These are phyloP conservation scores for Dysphania ambrosioides DNA, from an alignment of 148 eudicot species.

Conservation along the genomic window DNA sequence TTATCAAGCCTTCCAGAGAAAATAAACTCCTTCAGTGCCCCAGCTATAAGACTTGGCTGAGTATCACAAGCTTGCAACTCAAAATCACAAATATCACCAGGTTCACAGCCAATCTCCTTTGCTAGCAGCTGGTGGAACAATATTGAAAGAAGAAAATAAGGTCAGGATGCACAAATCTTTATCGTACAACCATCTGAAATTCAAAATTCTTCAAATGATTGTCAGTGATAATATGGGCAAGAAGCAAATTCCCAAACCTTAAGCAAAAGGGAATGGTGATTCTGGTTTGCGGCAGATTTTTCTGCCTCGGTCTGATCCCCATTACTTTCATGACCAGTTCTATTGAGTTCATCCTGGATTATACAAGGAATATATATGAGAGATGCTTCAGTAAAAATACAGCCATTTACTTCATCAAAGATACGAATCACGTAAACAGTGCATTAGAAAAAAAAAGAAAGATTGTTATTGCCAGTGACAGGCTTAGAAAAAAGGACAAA, in stretches of 20 bases:
- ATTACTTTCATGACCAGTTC: slow-evolving; percentile 38
- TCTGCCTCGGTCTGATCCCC: slow-evolving; percentile 37
- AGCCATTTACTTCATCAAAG: not conserved
- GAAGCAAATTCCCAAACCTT: slow-evolving; percentile 45
- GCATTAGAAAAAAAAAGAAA: not conserved
- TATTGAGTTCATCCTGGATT: slow-evolving; percentile 78
- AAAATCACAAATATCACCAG: slow-evolving; percentile 92
- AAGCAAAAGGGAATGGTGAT: slow-evolving; percentile 86
- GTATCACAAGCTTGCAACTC: slow-evolving; percentile 98
- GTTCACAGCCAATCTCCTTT: slow-evolving; percentile 68
- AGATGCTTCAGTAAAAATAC: slow-evolving; percentile 12
- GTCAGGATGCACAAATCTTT: not conserved
- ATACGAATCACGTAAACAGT: not conserved
- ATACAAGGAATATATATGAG: not conserved
- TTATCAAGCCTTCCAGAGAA: slow-evolving; percentile 99
- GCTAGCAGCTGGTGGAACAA: slow-evolving; percentile 66
- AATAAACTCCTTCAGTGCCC: slow-evolving; percentile 78
- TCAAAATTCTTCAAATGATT: not conserved
- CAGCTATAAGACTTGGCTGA: slow-evolving; percentile 88
- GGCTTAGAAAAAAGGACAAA: not conserved
- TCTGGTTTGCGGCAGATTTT: slow-evolving; percentile 37
- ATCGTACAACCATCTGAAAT: not conserved
- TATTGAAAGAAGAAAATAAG: slow-evolving; percentile 13
- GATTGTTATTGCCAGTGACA: not conserved
- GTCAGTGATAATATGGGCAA: not conserved